These are phyloP conservation scores for Zymoseptoria pseudotritici DNA, from an alignment of 2,329 filamentous ascomycete species.

Conservation along the genomic window DNA sequence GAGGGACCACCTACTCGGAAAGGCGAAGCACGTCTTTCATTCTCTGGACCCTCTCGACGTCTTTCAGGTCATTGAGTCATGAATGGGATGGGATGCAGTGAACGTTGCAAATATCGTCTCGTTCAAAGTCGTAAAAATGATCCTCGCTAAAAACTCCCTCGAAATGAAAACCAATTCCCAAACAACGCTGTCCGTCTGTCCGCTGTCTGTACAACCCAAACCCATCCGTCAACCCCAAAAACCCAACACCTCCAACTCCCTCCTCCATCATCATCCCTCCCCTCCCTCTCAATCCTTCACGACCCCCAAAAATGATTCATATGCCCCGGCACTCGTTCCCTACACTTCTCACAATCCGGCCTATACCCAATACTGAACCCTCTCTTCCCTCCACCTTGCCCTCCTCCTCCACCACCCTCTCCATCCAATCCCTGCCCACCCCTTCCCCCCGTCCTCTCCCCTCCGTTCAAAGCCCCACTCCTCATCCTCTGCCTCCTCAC, in stretches of 20 bases:
- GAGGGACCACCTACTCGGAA: background rate
- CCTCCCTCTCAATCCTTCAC: slow-evolving; percentile 10
- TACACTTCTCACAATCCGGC: slow-evolving; percentile 45
- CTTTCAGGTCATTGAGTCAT: too few relatives aligned
- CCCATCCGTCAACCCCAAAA: background rate
- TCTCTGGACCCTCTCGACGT: too few relatives aligned
- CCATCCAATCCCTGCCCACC: slow-evolving; percentile 24
- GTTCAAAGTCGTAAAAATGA: too few relatives aligned
- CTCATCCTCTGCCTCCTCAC: slow-evolving; percentile 30
- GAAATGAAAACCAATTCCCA: too few relatives aligned
- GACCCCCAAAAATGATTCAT: slow-evolving; percentile 37
- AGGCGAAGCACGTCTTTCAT: too few relatives aligned
- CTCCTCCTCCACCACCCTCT: slow-evolving; percentile 8
- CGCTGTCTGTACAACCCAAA: too few relatives aligned
- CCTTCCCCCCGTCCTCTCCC: background rate
- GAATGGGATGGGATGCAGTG: too few relatives aligned
- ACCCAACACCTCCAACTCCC: too few relatives aligned
- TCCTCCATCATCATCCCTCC: background rate
- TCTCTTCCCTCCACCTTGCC: slow-evolving; percentile 15
- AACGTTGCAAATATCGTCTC: too few relatives aligned
- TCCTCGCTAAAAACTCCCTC: too few relatives aligned
- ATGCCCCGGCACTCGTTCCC: slow-evolving; percentile 41
- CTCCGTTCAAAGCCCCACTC: slow-evolving; percentile 28
- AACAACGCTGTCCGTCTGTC: too few relatives aligned
- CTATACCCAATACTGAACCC: slow-evolving; percentile 43